Percentiles rank a stretch among this genome's conserved stretches.
Evolutionary conservation across 2,329 filamentous ascomycete species (phyloP).

Genomic region (Trichoderma sp.): DNA sequence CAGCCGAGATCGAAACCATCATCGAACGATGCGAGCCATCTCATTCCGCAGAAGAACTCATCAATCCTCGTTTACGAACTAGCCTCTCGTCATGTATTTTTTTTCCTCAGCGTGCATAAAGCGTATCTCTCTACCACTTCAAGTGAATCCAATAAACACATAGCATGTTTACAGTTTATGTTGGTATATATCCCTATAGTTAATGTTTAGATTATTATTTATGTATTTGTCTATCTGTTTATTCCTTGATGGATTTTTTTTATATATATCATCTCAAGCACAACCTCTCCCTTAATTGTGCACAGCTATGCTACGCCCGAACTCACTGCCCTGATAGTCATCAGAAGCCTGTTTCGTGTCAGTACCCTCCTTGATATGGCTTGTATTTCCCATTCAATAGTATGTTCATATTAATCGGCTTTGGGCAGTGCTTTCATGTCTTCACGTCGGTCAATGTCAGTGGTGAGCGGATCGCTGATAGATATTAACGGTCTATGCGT

Average conservation of each 20-base stretch:
- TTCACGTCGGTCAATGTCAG: not conserved
- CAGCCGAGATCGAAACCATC: not conserved
- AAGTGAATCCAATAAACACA: not conserved
- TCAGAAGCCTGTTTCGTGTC: not conserved
- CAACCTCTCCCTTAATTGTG: not conserved
- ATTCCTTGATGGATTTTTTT: not conserved
- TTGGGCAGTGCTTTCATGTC: not conserved
- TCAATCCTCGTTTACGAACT: not conserved
- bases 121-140: not conserved
- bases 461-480: not conserved
- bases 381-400: not conserved
- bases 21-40: not conserved
- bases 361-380: not conserved
- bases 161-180: not conserved
- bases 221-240: not conserved
- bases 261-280: too few relatives aligned
- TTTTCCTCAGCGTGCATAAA: not conserved
- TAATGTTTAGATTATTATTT: not conserved
- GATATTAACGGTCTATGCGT: not conserved
- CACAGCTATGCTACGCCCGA: not conserved
- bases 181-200: conserved; percentile 8
- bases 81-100: not conserved
- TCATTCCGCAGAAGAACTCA: not conserved
- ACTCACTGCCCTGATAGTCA: not conserved
- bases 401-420: not conserved